A percentile compares a stretch with the other conserved stretches of the same genome.
phyloP scores from a whole-genome alignment of 805 yeast species.

The Maudiozyma bulderi region DNA sequence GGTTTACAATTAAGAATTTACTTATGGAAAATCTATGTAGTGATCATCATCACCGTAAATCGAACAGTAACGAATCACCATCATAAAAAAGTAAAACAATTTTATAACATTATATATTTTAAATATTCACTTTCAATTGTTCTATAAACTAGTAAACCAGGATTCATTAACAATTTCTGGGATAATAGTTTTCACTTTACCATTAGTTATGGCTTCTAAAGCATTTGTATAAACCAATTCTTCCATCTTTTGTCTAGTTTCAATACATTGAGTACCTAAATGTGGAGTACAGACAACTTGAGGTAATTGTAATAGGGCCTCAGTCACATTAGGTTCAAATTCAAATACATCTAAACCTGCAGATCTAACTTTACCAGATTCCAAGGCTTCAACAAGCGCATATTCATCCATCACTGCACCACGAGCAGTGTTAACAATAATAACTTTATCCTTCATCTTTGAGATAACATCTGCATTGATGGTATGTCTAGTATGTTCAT shows the following conservation, averaged over 20 bases:
- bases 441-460: conserved; percentile 71
- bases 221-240: conserved; percentile 65
- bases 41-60: not conserved
- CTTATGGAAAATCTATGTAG: conserved; percentile 17
- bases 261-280: conserved; percentile 74
- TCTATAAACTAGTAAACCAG: conserved; percentile 15
- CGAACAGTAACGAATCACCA: not conserved
- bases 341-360: conserved; percentile 74
- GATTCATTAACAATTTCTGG: conserved; percentile 53
- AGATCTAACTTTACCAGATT: conserved; percentile 53
- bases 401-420: conserved; percentile 72
- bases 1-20: conserved; percentile 41
- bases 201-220: conserved; percentile 44
- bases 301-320: conserved; percentile 51
- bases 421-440: conserved; percentile 74
- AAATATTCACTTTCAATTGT: too few species aligned
- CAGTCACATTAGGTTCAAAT: conserved; percentile 60
- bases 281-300: conserved; percentile 78
- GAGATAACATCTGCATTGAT: conserved; percentile 50
- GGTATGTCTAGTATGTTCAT: conserved; percentile 58
- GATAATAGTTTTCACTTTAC: conserved; percentile 65
- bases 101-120: too few species aligned
- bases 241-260: conserved; percentile 76
- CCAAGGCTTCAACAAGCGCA: conserved; percentile 46
- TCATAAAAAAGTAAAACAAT: not conserved